Conservation (phyloP, 2,329 filamentous ascomycete species). For the Bipolaris victoriae region DNA sequence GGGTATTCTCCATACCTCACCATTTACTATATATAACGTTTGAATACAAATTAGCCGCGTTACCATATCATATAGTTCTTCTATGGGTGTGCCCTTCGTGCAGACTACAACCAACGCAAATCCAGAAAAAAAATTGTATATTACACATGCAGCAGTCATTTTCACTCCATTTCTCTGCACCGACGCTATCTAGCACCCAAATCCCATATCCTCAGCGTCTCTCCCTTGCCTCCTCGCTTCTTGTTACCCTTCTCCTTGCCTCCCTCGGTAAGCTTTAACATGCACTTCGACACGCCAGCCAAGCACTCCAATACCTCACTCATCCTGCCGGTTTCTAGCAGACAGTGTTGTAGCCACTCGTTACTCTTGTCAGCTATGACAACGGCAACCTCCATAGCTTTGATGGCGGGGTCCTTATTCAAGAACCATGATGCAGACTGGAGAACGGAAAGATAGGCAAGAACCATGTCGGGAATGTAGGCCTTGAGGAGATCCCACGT, state of each 20-base stretch:
- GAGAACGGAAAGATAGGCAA: slow-evolving; percentile 82
- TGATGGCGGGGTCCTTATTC: slow-evolving; percentile 76
- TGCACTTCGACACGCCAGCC: slow-evolving; percentile 76
- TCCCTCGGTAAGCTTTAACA: slow-evolving; percentile 60
- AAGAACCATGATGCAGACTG: slow-evolving; percentile 78
- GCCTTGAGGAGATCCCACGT: slow-evolving; percentile 67
- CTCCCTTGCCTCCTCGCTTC: slow-evolving; percentile 52
- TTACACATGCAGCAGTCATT: neutral
- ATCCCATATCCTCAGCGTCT: slow-evolving; percentile 55
- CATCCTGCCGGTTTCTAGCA: slow-evolving; percentile 52
- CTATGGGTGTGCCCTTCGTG: neutral
- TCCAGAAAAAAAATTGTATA: neutral
- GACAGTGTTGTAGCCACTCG: slow-evolving; percentile 45
- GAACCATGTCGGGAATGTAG: slow-evolving; percentile 84
- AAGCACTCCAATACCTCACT: slow-evolving; percentile 62
- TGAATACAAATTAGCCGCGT: neutral
- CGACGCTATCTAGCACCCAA: slow-evolving; percentile 27
- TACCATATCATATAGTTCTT: neutral
- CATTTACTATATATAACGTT: neutral
- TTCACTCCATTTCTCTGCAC: neutral
- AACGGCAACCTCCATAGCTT: slow-evolving; percentile 85
- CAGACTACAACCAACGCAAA: neutral
- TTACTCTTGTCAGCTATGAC: slow-evolving; percentile 63
- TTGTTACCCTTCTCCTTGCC: slow-evolving; percentile 48
- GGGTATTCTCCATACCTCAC: neutral